Evolutionary conservation across 371 early-diverging fungal species (phyloP), one percentile per base, ranked within the genome.

Genomic region (Rhizopus stolonifer): DNA sequence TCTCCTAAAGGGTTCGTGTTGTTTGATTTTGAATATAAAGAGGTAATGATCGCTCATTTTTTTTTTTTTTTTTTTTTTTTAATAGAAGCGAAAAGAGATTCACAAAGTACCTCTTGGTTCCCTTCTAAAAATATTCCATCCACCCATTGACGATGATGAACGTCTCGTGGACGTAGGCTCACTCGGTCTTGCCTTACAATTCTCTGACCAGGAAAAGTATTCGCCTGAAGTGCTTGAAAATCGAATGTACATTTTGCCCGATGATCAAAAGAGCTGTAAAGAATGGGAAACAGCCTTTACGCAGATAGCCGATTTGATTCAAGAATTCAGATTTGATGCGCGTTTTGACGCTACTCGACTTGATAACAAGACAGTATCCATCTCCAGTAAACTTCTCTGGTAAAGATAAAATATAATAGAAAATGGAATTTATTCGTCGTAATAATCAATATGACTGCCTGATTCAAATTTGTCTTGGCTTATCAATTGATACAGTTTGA

Each of bases 371-470:
- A 39, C 58, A 10, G 46, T 43, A 48, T 31, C 45, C 39, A 48
- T 61, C 33, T 52, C 56, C 23, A 36, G 47, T 11, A 61, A 61
- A 23, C 56, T 61, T 25, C 33, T 61, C 14, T 61, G 61, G 61
- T 61, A 52, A 34, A 36, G 17, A 7, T 36, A 39, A 34, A 17
- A 40, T 8, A 43, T 10, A 23, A 38, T 11, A 43, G 22, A 43
- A 43, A 43, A 43, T 4, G 5, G 6, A 43, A 7, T 42, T 42
- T 19, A 34, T 13, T 33, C 13, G 65, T 95, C 94, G 64, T 78
- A 95, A 56, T 70, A 88, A 59, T 95, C 95, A 22, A 94, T 69
- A 62, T 95, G 95, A 2, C 73, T 80, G 6, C 93, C 94, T 39
- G 87, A 89, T 36, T 61, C 60, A 64, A 75, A 94, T 4, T 62